Conservation (phyloP, 805 yeast genomes). For the Priceomyces medius region DNA sequence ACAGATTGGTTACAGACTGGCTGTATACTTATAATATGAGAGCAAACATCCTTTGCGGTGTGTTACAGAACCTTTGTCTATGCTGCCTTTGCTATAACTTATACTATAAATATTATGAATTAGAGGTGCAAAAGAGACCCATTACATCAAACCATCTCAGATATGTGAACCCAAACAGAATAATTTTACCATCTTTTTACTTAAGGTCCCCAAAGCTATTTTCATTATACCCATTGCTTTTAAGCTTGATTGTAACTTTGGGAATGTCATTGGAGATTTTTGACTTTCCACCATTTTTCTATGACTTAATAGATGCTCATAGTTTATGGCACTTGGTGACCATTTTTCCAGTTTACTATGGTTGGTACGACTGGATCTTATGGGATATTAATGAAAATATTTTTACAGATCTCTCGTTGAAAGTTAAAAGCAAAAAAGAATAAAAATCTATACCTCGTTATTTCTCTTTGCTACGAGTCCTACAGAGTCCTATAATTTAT, state of each 20-base stretch:
- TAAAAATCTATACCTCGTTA: no score
- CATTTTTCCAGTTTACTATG: slow-evolving; percentile 43
- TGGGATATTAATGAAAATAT: slow-evolving; percentile 42
- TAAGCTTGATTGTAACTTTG: slow-evolving; percentile 45
- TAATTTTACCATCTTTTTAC: slow-evolving; percentile 31
- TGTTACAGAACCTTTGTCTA: slow-evolving; percentile 60
- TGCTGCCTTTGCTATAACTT: slow-evolving; percentile 28
- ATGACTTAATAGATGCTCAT: slow-evolving; percentile 81
- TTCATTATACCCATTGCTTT: slow-evolving; percentile 38
- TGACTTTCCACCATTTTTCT: slow-evolving; percentile 73
- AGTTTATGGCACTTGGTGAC: slow-evolving; percentile 93
- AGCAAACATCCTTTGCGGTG: slow-evolving; percentile 78
- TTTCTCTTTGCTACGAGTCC: no score
- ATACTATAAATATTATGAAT: slow-evolving; percentile 29
- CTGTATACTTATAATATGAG: slow-evolving; percentile 92
- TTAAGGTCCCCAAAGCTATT: slow-evolving; percentile 36
- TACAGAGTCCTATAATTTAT: neutral
- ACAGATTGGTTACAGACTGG: slow-evolving; percentile 70
- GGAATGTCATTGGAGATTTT: slow-evolving; percentile 91
- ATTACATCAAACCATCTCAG: slow-evolving; percentile 23
- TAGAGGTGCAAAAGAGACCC: slow-evolving; percentile 4
- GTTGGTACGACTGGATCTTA: slow-evolving; percentile 47
- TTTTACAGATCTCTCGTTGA: neutral
- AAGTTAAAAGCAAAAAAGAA: slow-evolving; percentile 1
- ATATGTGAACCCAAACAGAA: slow-evolving; percentile 21